These are phyloP conservation scores for Quercus mongolica DNA, from an alignment of 306 rosid species.

Conservation along the genomic window DNA sequence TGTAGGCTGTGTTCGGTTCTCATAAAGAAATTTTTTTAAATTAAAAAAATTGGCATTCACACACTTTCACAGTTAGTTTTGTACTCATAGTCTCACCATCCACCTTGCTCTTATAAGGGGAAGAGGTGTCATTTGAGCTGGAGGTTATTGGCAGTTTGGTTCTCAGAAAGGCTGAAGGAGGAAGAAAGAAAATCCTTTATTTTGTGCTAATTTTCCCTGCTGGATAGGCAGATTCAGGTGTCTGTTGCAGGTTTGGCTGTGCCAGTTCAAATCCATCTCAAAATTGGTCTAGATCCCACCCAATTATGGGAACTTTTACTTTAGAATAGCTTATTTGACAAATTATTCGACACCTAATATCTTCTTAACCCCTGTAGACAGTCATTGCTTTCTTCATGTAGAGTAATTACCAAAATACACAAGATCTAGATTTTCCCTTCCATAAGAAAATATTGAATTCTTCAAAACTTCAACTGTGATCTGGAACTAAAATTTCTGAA, in stretches of 20 bases:
- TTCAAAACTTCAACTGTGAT: background rate
- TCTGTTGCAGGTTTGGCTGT: background rate
- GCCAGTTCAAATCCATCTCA: background rate
- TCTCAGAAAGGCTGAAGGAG: background rate
- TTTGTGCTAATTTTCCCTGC: background rate
- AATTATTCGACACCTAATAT: background rate
- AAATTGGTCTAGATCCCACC: constrained; percentile 1
- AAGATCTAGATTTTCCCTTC: background rate
- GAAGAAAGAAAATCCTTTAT: background rate
- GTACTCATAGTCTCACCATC: too few relatives aligned
- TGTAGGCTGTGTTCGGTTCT: constrained; percentile 3
- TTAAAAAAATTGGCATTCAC: too few relatives aligned
- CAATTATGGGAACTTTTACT: background rate
- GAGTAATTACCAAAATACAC: background rate
- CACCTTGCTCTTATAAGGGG: too few relatives aligned
- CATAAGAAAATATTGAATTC: background rate
- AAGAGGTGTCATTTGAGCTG: too few relatives aligned
- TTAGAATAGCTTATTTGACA: constrained; percentile 11
- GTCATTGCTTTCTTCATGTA: background rate
- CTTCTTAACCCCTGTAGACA: background rate
- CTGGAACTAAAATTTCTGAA: background rate
- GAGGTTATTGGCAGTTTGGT: background rate
- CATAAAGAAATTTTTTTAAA: background rate
- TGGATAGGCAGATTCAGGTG: constrained; percentile 7
- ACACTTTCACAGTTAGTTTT: too few relatives aligned